Evolutionary conservation across 2,329 filamentous ascomycete species (phyloP).

Genomic region (Apiospora phragmitis): DNA sequence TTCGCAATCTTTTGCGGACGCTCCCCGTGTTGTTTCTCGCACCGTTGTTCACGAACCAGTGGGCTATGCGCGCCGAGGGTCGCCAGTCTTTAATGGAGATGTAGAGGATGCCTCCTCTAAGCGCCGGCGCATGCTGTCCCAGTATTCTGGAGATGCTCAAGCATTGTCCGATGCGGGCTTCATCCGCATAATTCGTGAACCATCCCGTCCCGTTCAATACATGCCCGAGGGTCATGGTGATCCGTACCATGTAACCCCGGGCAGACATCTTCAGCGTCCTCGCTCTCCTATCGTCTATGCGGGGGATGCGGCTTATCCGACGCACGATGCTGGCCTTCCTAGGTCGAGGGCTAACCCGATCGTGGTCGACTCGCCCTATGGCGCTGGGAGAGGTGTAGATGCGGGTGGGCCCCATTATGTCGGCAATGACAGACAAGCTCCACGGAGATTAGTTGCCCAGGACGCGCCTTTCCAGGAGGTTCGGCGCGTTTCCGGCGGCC

Average conservation of each 20-base stretch:
- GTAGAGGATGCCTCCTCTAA: slow-evolving; percentile 23
- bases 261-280: neutral
- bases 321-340: neutral
- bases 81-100: slow-evolving; percentile 20
- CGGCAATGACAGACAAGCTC: slow-evolving; percentile 1
- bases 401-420: neutral
- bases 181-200: slow-evolving; percentile 22
- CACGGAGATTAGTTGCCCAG: neutral
- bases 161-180: slow-evolving; percentile 21
- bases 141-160: slow-evolving; percentile 22
- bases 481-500: neutral
- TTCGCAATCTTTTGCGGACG: slow-evolving; percentile 13
- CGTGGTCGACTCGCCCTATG: slow-evolving; percentile 8
- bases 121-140: slow-evolving; percentile 25
- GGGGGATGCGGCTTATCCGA: slow-evolving; percentile 12
- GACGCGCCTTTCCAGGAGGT: neutral
- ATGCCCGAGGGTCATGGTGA: neutral
- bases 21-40: slow-evolving; percentile 23
- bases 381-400: neutral
- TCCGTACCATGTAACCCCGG: neutral
- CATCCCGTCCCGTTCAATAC: slow-evolving; percentile 7
- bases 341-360: slow-evolving; percentile 17
- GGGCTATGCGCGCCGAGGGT: slow-evolving; percentile 19
- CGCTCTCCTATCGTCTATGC: slow-evolving; percentile 1
- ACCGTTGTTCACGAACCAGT: slow-evolving; percentile 19